These are phyloP conservation scores for Auricularia auricula-judae DNA, from an alignment of 768 basidiomycete genomes.

Conservation along the genomic window DNA sequence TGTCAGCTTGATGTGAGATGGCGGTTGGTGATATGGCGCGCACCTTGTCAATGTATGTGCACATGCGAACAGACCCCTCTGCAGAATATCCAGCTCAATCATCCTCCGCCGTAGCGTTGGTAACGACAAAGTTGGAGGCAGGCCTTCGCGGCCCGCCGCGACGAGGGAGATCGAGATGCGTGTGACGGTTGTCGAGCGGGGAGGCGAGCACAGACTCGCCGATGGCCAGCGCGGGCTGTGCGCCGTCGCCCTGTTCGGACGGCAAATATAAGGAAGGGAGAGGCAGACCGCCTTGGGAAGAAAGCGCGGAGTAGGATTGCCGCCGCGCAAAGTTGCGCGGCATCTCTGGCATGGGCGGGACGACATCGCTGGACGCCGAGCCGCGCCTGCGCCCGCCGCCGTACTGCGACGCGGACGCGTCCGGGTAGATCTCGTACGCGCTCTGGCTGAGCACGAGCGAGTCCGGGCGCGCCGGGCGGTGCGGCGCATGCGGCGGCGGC, in stretches of 20 bases:
- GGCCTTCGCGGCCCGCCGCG: constrained; percentile 1
- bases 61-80: neutral
- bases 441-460: neutral
- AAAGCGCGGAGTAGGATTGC: neutral
- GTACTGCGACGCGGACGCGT: neutral
- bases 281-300: neutral
- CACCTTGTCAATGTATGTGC: neutral
- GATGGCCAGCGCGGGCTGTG: neutral
- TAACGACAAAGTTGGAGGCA: neutral
- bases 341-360: neutral
- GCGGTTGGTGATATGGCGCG: neutral
- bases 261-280: neutral
- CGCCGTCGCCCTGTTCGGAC: neutral
- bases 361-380: neutral
- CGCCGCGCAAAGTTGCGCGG: neutral
- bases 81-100: neutral
- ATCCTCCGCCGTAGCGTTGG: neutral
- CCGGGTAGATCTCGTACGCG: constrained; percentile 1
- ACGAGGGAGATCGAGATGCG: neutral
- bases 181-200: neutral
- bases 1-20: no score
- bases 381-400: neutral
- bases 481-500: neutral
- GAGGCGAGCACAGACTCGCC: neutral
- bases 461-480: neutral